phyloP scores from a whole-genome alignment of 345 rosid genomes.

The Citrus trifoliata region DNA sequence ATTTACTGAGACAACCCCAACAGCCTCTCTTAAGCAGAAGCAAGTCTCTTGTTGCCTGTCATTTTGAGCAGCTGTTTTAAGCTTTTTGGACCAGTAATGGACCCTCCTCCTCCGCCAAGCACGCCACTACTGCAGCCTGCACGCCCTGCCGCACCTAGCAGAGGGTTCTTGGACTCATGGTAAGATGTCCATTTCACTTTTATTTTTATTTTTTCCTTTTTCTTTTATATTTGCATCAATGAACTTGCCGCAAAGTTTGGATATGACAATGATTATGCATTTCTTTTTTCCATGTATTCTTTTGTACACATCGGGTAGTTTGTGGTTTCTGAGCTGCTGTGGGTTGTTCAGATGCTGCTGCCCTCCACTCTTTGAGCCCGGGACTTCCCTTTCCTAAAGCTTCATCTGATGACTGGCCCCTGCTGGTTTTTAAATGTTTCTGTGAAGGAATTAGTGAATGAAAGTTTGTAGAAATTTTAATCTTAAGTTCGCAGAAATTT shows the following conservation, averaged over 20 bases:
- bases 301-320: constrained; percentile 25
- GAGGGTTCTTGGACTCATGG: constrained; percentile 43
- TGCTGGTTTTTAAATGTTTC: not conserved
- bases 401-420: not conserved
- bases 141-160: constrained; percentile 20
- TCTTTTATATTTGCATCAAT: not conserved
- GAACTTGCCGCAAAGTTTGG: not conserved
- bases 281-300: not conserved
- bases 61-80: not conserved
- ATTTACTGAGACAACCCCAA: not conserved
- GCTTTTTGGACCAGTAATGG: constrained; percentile 26
- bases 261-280: not conserved
- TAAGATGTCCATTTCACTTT: constrained; percentile 15
- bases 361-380: constrained; percentile 54
- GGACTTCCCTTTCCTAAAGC: constrained; percentile 39
- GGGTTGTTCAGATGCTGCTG: constrained; percentile 53
- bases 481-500: not conserved
- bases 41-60: not conserved
- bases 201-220: not conserved
- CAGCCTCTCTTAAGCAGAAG: not conserved
- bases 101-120: constrained; percentile 36
- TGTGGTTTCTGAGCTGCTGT: constrained; percentile 56
- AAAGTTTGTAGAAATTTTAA: not conserved
- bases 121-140: constrained; percentile 35
- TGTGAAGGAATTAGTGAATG: not conserved